Percentiles rank a stretch among this genome's conserved stretches.
These are phyloP conservation scores for Stephanodiscus minutulus DNA, from an alignment of 108 stramenopile species.

Conservation along the genomic window DNA sequence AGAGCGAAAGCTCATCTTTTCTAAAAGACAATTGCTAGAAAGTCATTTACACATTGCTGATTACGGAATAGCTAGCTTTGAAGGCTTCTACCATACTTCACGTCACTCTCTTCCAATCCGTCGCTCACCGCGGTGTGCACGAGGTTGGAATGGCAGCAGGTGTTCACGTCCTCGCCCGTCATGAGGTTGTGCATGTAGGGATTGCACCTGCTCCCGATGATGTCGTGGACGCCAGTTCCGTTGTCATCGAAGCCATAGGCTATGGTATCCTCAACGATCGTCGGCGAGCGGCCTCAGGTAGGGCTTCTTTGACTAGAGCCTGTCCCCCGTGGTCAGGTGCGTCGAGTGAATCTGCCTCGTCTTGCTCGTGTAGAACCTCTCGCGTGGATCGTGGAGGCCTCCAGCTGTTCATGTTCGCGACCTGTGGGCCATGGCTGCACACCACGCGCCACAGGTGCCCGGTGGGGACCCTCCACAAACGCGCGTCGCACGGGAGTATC, in stretches of 20 bases:
- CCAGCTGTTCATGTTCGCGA: slow-evolving; percentile 73
- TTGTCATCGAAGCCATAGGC: slow-evolving; percentile 66
- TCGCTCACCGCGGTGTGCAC: slow-evolving; percentile 41
- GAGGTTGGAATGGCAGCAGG: slow-evolving; percentile 62
- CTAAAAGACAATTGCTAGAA: too few relatives aligned
- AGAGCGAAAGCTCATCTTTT: too few relatives aligned
- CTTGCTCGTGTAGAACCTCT: slow-evolving; percentile 62
- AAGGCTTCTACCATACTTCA: too few relatives aligned
- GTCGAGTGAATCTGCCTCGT: slow-evolving; percentile 68
- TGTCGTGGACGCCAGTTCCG: slow-evolving; percentile 68
- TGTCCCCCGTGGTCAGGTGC: slow-evolving; percentile 57
- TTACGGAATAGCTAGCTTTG: too few relatives aligned
- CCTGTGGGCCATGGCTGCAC: slow-evolving; percentile 60
- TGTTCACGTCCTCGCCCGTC: slow-evolving; percentile 45
- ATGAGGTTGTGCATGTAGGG: slow-evolving; percentile 65
- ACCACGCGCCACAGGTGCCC: slow-evolving; percentile 57
- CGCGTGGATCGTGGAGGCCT: slow-evolving; percentile 29
- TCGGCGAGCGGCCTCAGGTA: slow-evolving; percentile 59
- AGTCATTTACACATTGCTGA: too few relatives aligned
- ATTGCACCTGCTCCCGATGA: slow-evolving; percentile 65
- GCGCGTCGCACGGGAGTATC: slow-evolving; percentile 54
- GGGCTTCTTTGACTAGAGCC: slow-evolving; percentile 61
- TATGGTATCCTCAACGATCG: slow-evolving; percentile 59
- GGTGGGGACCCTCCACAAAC: slow-evolving; percentile 48
- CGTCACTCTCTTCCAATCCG: slow-evolving; percentile 49